Conservation (phyloP, 129 eudicot species). For the Smallanthus sonchifolius region DNA sequence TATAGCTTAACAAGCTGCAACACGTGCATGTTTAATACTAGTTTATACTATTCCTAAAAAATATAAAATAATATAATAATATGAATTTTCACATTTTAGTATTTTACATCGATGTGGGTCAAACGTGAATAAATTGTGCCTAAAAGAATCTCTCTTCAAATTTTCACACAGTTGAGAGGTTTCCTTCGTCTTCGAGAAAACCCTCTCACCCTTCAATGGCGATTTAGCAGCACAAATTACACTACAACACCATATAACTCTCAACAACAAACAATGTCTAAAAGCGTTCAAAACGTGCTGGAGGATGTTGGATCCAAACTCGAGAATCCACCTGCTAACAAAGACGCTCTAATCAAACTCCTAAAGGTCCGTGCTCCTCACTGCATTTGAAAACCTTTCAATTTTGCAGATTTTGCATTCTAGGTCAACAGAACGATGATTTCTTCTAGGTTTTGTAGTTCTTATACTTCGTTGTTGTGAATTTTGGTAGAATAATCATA, state of each 20-base stretch:
- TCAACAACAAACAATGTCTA: constrained; percentile 42
- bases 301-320: constrained; percentile 87
- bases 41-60: no score
- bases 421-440: not conserved
- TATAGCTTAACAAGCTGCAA: no score
- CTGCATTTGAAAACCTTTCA: not conserved
- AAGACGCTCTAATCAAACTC: constrained; percentile 80
- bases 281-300: constrained; percentile 60
- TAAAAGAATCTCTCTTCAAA: not conserved
- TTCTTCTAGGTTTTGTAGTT: not conserved
- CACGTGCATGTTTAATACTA: no score
- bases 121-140: constrained; percentile 5
- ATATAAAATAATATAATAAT: no score
- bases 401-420: not conserved
- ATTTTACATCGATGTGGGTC: not conserved
- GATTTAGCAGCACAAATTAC: not conserved
- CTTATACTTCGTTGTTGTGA: not conserved
- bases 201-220: constrained; percentile 17
- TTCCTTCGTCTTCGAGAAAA: constrained; percentile 29
- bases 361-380: constrained; percentile 49
- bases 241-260: not conserved
- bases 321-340: constrained; percentile 56
- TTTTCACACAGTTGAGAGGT: not conserved
- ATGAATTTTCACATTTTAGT: no score
- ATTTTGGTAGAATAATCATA: constrained; percentile 2